Percentiles rank a stretch among this genome's conserved stretches.
Evolutionary conservation across 768 basidiomycete genomes (phyloP).

Genomic region (Suillus americanus): DNA sequence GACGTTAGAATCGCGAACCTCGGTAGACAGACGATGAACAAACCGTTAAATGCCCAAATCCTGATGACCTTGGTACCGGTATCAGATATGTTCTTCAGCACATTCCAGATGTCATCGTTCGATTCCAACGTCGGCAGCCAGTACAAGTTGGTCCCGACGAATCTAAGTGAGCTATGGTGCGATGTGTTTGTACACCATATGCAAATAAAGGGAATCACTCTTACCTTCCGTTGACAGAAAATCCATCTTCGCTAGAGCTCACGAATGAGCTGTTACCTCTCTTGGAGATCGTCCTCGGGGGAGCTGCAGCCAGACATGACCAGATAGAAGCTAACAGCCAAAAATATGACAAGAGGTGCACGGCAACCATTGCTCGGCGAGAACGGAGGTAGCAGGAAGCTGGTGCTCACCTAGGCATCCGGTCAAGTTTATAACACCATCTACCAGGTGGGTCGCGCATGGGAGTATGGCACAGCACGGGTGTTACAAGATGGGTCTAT

Average conservation of each 20-base stretch:
- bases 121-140: slow-evolving; percentile 52
- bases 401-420: not conserved
- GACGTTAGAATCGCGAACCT: slow-evolving; percentile 25
- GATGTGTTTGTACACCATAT: not conserved
- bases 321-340: not conserved
- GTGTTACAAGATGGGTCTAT: not conserved
- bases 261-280: slow-evolving; percentile 45
- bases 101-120: slow-evolving; percentile 46
- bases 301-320: slow-evolving; percentile 20
- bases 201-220: not conserved
- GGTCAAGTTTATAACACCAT: not conserved
- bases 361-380: not conserved
- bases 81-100: slow-evolving; percentile 50
- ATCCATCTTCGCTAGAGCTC: slow-evolving; percentile 41
- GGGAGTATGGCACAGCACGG: not conserved
- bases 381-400: not conserved
- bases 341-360: not conserved
- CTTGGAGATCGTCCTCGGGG: slow-evolving; percentile 31
- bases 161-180: slow-evolving; percentile 28
- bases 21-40: not conserved
- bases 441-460: not conserved
- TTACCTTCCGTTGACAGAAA: slow-evolving; percentile 56
- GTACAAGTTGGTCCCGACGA: slow-evolving; percentile 49
- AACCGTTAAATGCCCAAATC: slow-evolving; percentile 39
- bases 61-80: slow-evolving; percentile 52